phyloP scores from a whole-genome alignment of 129 eudicot genomes.

The Solidago caesia region DNA sequence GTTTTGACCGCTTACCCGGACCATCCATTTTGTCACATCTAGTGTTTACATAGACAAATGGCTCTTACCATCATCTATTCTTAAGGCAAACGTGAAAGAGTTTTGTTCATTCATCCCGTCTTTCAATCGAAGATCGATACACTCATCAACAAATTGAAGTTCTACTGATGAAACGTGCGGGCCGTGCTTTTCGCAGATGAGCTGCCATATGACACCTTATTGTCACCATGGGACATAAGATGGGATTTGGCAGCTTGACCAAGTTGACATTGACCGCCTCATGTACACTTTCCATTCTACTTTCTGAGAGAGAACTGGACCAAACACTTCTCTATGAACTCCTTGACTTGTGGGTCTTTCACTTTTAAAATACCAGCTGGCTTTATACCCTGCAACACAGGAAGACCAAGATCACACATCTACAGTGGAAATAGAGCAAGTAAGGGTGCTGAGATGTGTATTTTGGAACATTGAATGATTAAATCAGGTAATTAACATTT shows the following conservation, averaged over 20 bases:
- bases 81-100: constrained; percentile 45
- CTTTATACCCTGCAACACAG: constrained; percentile 37
- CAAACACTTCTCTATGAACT: constrained; percentile 52
- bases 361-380: constrained; percentile 46
- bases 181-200: constrained; percentile 31
- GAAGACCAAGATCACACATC: constrained; percentile 17
- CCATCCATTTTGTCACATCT: background rate
- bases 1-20: background rate
- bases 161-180: constrained; percentile 36
- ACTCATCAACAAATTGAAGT: constrained; percentile 35
- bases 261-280: constrained; percentile 30
- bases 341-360: constrained; percentile 40
- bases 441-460: background rate
- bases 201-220: constrained; percentile 31
- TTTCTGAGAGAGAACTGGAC: constrained; percentile 45
- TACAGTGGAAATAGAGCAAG: background rate
- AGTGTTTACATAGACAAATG: background rate
- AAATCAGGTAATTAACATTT: no score
- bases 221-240: constrained; percentile 23
- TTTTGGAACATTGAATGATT: background rate
- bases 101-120: constrained; percentile 48
- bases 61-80: constrained; percentile 43
- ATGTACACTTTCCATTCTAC: constrained; percentile 26
- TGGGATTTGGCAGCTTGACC: constrained; percentile 1
- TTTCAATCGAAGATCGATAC: constrained; percentile 45